These are phyloP conservation scores for Solanum verrucosum DNA, from an alignment of 257 asterid species.

Conservation along the genomic window DNA sequence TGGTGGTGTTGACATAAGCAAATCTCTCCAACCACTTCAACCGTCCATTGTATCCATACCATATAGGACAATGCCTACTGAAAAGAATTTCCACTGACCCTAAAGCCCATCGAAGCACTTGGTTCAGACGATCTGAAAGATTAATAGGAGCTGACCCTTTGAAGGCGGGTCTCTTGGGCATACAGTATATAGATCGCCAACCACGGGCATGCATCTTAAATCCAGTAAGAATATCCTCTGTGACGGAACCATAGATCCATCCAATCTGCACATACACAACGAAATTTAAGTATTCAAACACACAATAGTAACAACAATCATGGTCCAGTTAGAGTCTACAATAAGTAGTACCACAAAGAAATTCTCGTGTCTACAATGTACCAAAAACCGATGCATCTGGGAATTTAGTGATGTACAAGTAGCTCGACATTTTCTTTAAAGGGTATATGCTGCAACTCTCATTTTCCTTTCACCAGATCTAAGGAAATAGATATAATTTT, in stretches of 20 bases:
- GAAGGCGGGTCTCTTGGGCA: slow-evolving; percentile 89
- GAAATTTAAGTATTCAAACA: neutral
- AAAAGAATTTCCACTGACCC: slow-evolving; percentile 93
- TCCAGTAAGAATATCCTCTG: slow-evolving; percentile 98
- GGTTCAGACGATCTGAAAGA: slow-evolving; percentile 96
- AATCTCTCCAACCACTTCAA: slow-evolving; percentile 94
- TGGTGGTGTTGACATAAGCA: slow-evolving; percentile 87
- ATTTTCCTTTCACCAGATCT: neutral
- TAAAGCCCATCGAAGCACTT: slow-evolving; percentile 98
- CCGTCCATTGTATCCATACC: slow-evolving; percentile 91
- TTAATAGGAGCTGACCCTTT: slow-evolving; percentile 97
- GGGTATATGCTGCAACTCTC: neutral
- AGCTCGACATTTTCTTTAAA: neutral
- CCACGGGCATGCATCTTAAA: slow-evolving; percentile 99
- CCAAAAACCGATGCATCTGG: neutral
- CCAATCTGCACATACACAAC: slow-evolving; percentile 55
- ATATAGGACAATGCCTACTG: slow-evolving; percentile 94
- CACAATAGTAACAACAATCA: neutral
- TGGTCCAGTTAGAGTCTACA: neutral
- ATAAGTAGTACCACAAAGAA: neutral
- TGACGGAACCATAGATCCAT: slow-evolving; percentile 97
- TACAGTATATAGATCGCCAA: slow-evolving; percentile 96
- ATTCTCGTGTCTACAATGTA: neutral
- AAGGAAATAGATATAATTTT: neutral
- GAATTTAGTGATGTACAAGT: neutral